Evolutionary conservation across 176 grass and related monocot genomes (phyloP), one percentile per base, ranked within the genome.

Genomic region (Oryza brachyantha): DNA sequence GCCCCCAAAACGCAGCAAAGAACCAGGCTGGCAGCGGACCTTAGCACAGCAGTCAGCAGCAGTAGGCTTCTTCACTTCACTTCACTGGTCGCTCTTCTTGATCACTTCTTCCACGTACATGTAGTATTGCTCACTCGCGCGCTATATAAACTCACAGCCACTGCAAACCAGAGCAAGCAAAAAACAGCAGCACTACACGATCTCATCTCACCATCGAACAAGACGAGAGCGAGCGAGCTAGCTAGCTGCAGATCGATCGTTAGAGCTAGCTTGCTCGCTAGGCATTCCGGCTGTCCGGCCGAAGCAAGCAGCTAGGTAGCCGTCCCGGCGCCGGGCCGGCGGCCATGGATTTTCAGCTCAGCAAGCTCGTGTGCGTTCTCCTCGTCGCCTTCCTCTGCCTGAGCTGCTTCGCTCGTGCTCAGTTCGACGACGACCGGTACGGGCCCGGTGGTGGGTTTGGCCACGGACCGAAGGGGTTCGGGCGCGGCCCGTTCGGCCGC

Each of bases 1-100:
- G 70, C 58, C 70, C 58, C 70, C 83, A 28, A 36, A 48, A 85
- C 75, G 68, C 83, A 36, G 62, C 70, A 80, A 74, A 74, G 26
- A 37, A 32, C 37, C 69, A 86, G 68, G 27, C 74, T 70, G 75
- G 57, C 50, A 19, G 12, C 19, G 21, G 21, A 52, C 70, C n/a
- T 42, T 37, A 54, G 36, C 43, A 25, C 35, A 13, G 43, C 46
- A 28, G 48, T 26, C 55, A 31, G 68, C 35, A 19, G 34, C 36
- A 19, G 13, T 73, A 31, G 68, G 17, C 32, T 72, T 66, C 48
- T n/a, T 52, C 48, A 52, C 48, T 52, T 21, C 48, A n/a, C 48
- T 50, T 50, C 45, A 19, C 45, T 19, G 45, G 19, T 50, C 40
- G 31, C 35, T 72, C 35, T 78, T 1, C 16, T n/a, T 64, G 13